Evolutionary conservation across 805 yeast species (phyloP), one percentile per base, ranked within the genome.

Genomic region (Saccharomycopsis sp.): DNA sequence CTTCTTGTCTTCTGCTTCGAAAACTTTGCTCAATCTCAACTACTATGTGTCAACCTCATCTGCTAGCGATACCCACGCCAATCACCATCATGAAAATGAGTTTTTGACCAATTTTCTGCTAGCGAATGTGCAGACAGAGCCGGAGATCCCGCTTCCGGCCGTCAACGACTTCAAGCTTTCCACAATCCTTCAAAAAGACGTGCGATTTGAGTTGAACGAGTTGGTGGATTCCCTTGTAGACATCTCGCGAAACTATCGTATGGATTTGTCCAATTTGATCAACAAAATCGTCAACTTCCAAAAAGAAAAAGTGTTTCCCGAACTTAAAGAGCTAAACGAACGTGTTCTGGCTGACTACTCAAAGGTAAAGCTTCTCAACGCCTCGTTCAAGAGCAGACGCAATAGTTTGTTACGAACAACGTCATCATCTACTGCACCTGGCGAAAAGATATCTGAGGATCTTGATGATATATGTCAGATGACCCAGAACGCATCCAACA

Each of bases 221-320:
- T 91, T 88, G 68, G 92, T 94, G 53, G 97, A 90, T 65, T 83
- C 89, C 16, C 87, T 92, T 67, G 75, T 82, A 0, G 81, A 86
- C 44, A 89, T 91, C 14, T 70, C 91, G 62, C 70, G 72, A 16
- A 70, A 75, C 20, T 78, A 60, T 20, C 24, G 63, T 8, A 23
- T 55, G 24, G 63, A 60, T 46, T 46, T 60, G 3, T 52, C 57
- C 9, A 52, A 56, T 34, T 51, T 60, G 24, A 60, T 60, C 9
- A 58, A 24, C 24, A 54, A 37, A 20, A 60, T 57, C 2, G 46
- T 57, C 9, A 51, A 46, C 15, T 56, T 52, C 34, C 59, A 60
- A 44, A 60, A 52, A 18, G 55, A 55, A 12, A 40, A 40, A n/a
- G 61, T 60, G 2, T 54, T 60, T 23, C 47, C 57, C 1, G 58